A percentile compares a stretch with the other conserved stretches of the same genome.
Conservation (phyloP, 768 basidiomycete species). For the Rhodocollybia butyracea region DNA sequence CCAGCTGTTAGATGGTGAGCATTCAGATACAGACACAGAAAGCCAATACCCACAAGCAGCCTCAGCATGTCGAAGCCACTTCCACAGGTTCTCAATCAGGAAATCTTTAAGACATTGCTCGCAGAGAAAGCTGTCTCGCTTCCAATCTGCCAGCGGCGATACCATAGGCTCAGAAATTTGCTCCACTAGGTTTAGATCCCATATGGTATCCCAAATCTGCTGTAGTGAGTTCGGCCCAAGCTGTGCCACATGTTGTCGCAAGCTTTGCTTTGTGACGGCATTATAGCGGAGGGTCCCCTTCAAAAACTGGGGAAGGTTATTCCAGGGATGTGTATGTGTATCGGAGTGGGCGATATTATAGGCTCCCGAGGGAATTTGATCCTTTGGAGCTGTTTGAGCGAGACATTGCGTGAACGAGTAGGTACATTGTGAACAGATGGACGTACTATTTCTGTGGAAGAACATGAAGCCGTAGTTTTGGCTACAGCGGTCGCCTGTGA, state of each 20-base stretch:
- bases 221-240: background rate
- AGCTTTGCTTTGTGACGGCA: too few relatives aligned
- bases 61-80: constrained; percentile 6
- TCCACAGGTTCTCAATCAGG: constrained; percentile 9
- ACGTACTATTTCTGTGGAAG: constrained; percentile 7
- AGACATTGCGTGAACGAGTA: background rate
- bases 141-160: background rate
- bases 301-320: background rate
- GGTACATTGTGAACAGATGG: background rate
- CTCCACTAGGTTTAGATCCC: background rate
- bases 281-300: background rate
- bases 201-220: background rate
- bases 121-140: constrained; percentile 7
- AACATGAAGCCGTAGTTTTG: constrained; percentile 4
- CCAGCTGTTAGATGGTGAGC: background rate
- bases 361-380: background rate
- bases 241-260: background rate
- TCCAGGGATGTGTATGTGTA: too few relatives aligned
- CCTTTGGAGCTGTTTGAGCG: background rate
- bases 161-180: background rate
- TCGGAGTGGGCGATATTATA: background rate
- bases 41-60: background rate
- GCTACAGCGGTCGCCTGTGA: constrained; percentile 12
- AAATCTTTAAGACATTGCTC: constrained; percentile 7
- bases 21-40: background rate